Percentiles rank a stretch among this genome's conserved stretches.
These are phyloP conservation scores for Ganoderma meredithae DNA, from an alignment of 1,284 basidiomycete species.

Conservation along the genomic window DNA sequence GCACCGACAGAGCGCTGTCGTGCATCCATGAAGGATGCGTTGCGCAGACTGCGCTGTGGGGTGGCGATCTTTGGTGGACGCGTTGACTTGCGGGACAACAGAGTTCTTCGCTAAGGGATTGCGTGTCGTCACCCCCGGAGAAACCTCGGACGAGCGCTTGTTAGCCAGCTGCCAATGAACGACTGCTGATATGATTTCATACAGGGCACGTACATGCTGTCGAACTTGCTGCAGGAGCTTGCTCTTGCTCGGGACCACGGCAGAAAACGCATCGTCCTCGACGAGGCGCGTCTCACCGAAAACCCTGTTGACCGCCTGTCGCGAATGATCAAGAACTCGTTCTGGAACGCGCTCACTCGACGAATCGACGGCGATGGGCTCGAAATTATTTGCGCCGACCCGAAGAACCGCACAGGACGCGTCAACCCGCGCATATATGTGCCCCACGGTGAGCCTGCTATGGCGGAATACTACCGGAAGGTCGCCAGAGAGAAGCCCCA, in stretches of 20 bases:
- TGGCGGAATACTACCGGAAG: slow-evolving; percentile 92
- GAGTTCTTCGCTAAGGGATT: slow-evolving; percentile 21
- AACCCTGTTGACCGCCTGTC: slow-evolving; percentile 97
- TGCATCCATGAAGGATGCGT: neutral
- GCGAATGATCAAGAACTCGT: slow-evolving; percentile 97
- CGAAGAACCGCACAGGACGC: slow-evolving; percentile 92
- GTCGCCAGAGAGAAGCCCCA: slow-evolving; percentile 88
- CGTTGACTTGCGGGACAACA: slow-evolving; percentile 8
- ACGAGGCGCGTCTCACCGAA: slow-evolving; percentile 94
- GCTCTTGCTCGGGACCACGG: slow-evolving; percentile 97
- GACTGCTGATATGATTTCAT: slow-evolving; percentile 13
- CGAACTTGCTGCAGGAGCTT: slow-evolving; percentile 98
- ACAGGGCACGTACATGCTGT: slow-evolving; percentile 97
- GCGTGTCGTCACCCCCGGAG: slow-evolving; percentile 4
- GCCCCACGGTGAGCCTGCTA: slow-evolving; percentile 89
- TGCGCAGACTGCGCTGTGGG: slow-evolving; percentile 21
- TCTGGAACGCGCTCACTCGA: slow-evolving; percentile 97
- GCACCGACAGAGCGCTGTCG: slow-evolving; percentile 4
- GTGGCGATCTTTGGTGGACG: slow-evolving; percentile 23
- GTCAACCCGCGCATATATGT: slow-evolving; percentile 94
- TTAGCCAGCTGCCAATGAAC: neutral
- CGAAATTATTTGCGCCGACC: slow-evolving; percentile 96
- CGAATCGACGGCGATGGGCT: slow-evolving; percentile 97
- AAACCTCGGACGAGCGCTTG: neutral
- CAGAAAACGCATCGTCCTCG: slow-evolving; percentile 95